A percentile compares a stretch with the other conserved stretches of the same genome.
These are phyloP conservation scores for Penicillium goetzii DNA, from an alignment of 495 filamentous ascomycete species.

Conservation along the genomic window DNA sequence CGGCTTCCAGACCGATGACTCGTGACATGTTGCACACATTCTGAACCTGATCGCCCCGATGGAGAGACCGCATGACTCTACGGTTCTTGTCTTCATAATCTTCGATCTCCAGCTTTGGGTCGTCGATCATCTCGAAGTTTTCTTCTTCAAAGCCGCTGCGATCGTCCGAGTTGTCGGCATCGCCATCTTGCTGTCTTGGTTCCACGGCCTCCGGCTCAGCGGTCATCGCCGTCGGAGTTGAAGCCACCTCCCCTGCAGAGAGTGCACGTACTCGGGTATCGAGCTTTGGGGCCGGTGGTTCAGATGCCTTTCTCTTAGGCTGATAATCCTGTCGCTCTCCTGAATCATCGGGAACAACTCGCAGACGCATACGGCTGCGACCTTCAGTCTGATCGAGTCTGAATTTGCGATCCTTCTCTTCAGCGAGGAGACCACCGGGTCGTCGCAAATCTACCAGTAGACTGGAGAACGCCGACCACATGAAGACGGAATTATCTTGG, in stretches of 20 bases:
- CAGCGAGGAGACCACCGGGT: constrained; percentile 77
- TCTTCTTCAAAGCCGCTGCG: constrained; percentile 60
- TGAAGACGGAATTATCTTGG: constrained; percentile 80
- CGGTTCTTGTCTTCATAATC: constrained; percentile 95
- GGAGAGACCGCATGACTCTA: constrained; percentile 93
- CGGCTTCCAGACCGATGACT: constrained; percentile 88
- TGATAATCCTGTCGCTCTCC: constrained; percentile 75
- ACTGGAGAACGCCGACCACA: constrained; percentile 70
- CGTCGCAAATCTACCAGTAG: constrained; percentile 74
- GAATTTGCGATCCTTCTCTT: constrained; percentile 71
- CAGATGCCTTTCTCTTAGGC: constrained; percentile 73
- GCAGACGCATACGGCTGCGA: constrained; percentile 88
- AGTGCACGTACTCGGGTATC: constrained; percentile 40
- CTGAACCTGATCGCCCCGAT: constrained; percentile 90
- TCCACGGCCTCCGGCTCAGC: constrained; percentile 35
- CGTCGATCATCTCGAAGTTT: constrained; percentile 93
- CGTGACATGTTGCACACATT: constrained; percentile 93
- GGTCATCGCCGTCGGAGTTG: constrained; percentile 40
- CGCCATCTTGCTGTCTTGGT: constrained; percentile 36
- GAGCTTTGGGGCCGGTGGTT: constrained; percentile 45
- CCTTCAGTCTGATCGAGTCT: constrained; percentile 94
- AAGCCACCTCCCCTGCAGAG: constrained; percentile 36
- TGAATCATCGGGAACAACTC: constrained; percentile 76
- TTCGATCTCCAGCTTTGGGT: constrained; percentile 79
- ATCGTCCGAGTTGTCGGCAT: constrained; percentile 43